phyloP scores from a whole-genome alignment of 2,329 filamentous ascomycete species.

The Cadophora luteo-olivacea region DNA sequence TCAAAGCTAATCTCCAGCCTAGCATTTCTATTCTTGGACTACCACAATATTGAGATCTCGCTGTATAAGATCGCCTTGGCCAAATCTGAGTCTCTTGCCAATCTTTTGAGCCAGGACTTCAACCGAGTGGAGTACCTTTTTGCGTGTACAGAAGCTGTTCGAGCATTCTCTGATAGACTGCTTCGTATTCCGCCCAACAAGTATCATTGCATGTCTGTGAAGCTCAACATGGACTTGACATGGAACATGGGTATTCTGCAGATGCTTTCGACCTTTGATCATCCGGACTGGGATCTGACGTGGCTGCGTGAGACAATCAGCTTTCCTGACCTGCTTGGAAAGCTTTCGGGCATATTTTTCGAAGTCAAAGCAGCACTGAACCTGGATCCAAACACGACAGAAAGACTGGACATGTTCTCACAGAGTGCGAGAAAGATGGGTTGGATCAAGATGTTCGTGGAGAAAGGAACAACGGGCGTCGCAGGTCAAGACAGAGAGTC shows the following conservation, averaged over 20 bases:
- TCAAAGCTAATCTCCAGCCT: neutral
- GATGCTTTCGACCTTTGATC: slow-evolving; percentile 46
- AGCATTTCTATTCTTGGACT: slow-evolving; percentile 19
- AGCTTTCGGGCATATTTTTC: slow-evolving; percentile 43
- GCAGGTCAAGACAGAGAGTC: neutral
- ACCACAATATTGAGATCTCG: slow-evolving; percentile 15
- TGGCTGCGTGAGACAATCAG: slow-evolving; percentile 45
- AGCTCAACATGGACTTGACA: slow-evolving; percentile 43
- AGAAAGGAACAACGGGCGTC: slow-evolving; percentile 7
- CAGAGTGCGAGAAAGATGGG: slow-evolving; percentile 13
- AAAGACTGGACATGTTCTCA: slow-evolving; percentile 25
- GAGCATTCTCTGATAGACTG: slow-evolving; percentile 28
- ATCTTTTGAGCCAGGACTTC: slow-evolving; percentile 23
- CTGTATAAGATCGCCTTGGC: slow-evolving; percentile 32
- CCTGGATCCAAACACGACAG: slow-evolving; percentile 23
- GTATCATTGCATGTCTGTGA: slow-evolving; percentile 26
- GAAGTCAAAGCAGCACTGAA: slow-evolving; percentile 15
- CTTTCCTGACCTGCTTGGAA: slow-evolving; percentile 44
- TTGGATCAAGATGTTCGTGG: slow-evolving; percentile 25
- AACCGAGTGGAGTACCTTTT: slow-evolving; percentile 32
- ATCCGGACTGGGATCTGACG: slow-evolving; percentile 49
- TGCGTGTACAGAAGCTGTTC: slow-evolving; percentile 28
- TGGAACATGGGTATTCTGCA: slow-evolving; percentile 47
- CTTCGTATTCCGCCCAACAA: slow-evolving; percentile 22
- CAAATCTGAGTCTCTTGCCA: slow-evolving; percentile 16